Base-by-base conservation (phyloP, 2,329 filamentous ascomycete genomes). In the Botryotinia globosa region DNA sequence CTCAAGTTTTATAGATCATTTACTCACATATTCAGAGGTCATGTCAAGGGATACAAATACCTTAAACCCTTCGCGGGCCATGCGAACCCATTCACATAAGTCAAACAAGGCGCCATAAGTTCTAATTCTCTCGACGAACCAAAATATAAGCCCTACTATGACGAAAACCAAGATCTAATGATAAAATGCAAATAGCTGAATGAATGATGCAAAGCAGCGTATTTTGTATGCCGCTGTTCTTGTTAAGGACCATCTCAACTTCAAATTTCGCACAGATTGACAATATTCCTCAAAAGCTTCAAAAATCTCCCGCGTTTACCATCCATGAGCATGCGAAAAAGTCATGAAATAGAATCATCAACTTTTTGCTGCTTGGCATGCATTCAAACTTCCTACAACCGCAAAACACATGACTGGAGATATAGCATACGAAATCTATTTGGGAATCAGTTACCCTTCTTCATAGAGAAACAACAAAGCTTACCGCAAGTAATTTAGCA, bases 401-500 rank as follows among this genome's bases (percentile, higher is more conserved):
- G 81, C 80, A 56, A 83, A 78, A 1, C 81, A 81, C 37, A 83
- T 73, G 4, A 83, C 69, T 3, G 82, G 82, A 6, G 80, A 82
- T n/a, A 83, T 78, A 5, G 81, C 75, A 69, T 83, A 84, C 0
- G 80, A 81, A 25, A 82, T 77, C 81, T 82, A 64, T 6, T n/a
- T 42, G 16, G 0, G 9, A 9, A 12, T 75, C 56, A 74, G 68
- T 34, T 10, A 25, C 14, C 22, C 20, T 37, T 10, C 4, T 9
- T 39, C 7, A 39, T 18, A 16, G 1, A n/a, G 10, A 10, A 39
- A 2, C 37, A 42, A n/a, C 3, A 16, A 48, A 29, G 63, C 56
- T 76, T 58, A 84, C 83, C 6, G 82, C 83, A 25, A 86, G 77
- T 8, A 86, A 76, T 75, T 84, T 84, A 1, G 83, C 80, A 73